Evolutionary conservation across 2,329 filamentous ascomycete species (phyloP).

Genomic region (Hypocreales sp.): DNA sequence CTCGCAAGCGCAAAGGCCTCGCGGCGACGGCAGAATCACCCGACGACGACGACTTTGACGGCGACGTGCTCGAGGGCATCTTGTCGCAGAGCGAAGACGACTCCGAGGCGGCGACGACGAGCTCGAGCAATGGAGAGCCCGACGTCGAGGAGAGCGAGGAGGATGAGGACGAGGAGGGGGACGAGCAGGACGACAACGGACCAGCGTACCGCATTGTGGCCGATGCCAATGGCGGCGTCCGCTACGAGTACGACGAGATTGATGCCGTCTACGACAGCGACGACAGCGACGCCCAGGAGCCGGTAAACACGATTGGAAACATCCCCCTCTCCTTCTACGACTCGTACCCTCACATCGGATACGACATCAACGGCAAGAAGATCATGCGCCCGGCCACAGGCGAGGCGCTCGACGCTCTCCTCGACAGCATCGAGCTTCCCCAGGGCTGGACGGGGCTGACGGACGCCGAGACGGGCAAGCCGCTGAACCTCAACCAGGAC

Average conservation of each 20-base stretch:
- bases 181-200: neutral
- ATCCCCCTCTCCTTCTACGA: constrained; percentile 95
- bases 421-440: constrained; percentile 93
- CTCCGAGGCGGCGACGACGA: constrained; percentile 3
- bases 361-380: constrained; percentile 97
- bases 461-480: constrained; percentile 86
- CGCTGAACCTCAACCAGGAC: constrained; percentile 70
- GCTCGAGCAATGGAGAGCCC: constrained; percentile 7
- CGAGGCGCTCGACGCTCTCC: constrained; percentile 78
- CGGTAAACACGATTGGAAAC: constrained; percentile 83
- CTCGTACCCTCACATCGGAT: constrained; percentile 93
- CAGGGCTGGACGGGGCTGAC: constrained; percentile 96
- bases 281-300: constrained; percentile 68
- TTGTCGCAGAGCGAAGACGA: constrained; percentile 32
- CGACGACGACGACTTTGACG: constrained; percentile 36
- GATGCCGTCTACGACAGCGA: constrained; percentile 93
- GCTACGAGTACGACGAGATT: constrained; percentile 89
- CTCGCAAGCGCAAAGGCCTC: constrained; percentile 51
- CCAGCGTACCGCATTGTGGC: constrained; percentile 34
- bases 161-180: neutral
- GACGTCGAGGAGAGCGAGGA: constrained; percentile 16
- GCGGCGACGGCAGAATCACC: constrained; percentile 35
- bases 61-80: constrained; percentile 37
- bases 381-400: constrained; percentile 93
- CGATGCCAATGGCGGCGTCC: constrained; percentile 79